phyloP scores from a whole-genome alignment of 495 filamentous ascomycete genomes.

The Acidomyces sp. region DNA sequence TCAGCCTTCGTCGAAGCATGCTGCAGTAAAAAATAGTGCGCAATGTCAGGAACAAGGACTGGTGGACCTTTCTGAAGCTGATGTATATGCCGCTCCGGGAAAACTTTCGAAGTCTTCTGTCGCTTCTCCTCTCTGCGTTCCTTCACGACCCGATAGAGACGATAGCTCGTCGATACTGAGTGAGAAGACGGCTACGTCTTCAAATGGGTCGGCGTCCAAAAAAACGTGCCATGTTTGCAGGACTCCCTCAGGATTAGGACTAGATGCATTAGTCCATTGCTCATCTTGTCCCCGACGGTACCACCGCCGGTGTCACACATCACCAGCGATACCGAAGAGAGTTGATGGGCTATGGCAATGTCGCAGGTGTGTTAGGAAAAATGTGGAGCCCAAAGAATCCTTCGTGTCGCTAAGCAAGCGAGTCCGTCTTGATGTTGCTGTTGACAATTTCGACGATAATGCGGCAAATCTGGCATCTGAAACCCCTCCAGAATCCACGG shows the following conservation, averaged over 20 bases:
- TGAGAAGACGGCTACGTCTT: conserved; percentile 1
- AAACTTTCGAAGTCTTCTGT: neutral
- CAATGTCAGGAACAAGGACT: no score
- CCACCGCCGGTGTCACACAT: conserved; percentile 17
- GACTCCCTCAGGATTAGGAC: neutral
- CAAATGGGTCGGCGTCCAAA: conserved; percentile 5
- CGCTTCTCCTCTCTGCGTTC: conserved; percentile 1
- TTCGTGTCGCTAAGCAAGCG: no score
- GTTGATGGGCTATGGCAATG: conserved; percentile 13
- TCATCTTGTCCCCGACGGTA: conserved; percentile 16
- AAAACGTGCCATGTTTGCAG: conserved; percentile 18
- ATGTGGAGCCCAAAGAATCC: neutral
- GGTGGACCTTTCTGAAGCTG: no score
- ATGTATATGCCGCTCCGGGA: no score
- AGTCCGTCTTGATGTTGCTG: no score
- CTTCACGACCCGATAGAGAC: conserved; percentile 6
- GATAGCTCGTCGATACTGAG: conserved; percentile 9
- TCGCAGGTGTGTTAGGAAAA: conserved; percentile 14
- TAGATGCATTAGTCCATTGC: conserved; percentile 12
- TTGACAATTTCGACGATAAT: no score
- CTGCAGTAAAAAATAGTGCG: no score
- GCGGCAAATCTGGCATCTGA: no score
- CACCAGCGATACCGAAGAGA: conserved; percentile 4
- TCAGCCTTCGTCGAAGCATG: no score
- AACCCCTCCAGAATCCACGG: no score